Evolutionary conservation across 345 rosid genomes (phyloP).

Genomic region (Heritiera fomes): DNA sequence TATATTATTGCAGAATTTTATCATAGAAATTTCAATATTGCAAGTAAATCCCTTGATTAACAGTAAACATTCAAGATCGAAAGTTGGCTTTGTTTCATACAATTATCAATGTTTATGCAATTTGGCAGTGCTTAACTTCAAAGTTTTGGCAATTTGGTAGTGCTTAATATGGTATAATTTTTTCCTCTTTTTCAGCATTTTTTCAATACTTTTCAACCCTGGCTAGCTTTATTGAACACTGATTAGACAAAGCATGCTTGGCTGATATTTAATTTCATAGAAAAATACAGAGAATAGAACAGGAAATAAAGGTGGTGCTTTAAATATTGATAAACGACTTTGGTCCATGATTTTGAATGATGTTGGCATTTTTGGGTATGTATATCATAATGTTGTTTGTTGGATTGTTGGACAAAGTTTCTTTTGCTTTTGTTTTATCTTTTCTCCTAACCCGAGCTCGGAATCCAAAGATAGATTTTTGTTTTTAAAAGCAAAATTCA

Average conservation of each 20-base stretch:
- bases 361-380: not conserved
- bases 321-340: conserved; percentile 5
- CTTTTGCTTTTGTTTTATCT: conserved; percentile 22
- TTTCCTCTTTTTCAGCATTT: no score
- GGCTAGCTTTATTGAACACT: not conserved
- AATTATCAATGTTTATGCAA: no score
- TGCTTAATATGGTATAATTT: not conserved
- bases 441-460: conserved; percentile 4
- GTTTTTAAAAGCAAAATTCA: not conserved
- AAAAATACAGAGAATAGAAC: not conserved
- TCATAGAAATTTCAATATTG: no score
- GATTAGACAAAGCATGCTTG: not conserved
- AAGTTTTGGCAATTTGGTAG: not conserved
- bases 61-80: no score
- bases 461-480: not conserved
- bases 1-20: no score
- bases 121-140: not conserved
- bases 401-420: conserved; percentile 21
- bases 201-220: not conserved
- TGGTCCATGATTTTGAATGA: conserved; percentile 16
- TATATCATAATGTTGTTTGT: conserved; percentile 6
- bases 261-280: not conserved
- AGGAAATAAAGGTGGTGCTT: not conserved
- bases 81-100: no score
- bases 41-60: no score